These are phyloP conservation scores for Eucalyptus polyanthemos DNA, from an alignment of 345 rosid species.

Conservation along the genomic window DNA sequence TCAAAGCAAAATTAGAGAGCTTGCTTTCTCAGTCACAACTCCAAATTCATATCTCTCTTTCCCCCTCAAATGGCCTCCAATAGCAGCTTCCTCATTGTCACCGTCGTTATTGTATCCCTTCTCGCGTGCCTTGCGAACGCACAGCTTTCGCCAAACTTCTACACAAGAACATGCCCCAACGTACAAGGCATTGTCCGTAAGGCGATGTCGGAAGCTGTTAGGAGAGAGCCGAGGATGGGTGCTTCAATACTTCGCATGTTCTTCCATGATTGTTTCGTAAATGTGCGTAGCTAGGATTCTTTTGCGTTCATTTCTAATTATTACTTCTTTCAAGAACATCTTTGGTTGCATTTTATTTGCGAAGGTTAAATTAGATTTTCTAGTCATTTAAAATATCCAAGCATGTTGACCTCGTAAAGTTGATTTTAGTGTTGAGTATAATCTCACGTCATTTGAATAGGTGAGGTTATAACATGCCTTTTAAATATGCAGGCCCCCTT, in stretches of 20 bases:
- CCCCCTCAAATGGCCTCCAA: neutral
- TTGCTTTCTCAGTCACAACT: neutral
- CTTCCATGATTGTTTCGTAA: conserved; percentile 45
- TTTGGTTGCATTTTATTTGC: no score
- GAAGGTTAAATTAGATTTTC: neutral
- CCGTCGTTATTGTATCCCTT: neutral
- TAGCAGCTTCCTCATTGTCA: neutral
- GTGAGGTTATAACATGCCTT: neutral
- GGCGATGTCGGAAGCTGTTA: conserved; percentile 11
- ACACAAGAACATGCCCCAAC: conserved; percentile 16
- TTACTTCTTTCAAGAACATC: no score
- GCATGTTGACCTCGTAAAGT: neutral
- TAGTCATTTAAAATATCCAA: neutral
- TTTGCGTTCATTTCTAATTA: neutral
- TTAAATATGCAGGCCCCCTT: neutral
- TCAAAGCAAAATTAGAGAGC: neutral
- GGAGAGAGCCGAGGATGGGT: conserved; percentile 10
- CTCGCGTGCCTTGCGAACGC: conserved; percentile 1
- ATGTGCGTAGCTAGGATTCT: neutral
- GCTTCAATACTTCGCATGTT: conserved; percentile 41
- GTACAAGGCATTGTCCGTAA: conserved; percentile 9
- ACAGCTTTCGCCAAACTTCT: conserved; percentile 23
- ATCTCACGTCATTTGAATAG: neutral
- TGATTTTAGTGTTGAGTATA: neutral
- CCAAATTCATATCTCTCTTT: neutral